Base-by-base conservation (phyloP, 331 rosid genomes). In the Malus hybrid region DNA sequence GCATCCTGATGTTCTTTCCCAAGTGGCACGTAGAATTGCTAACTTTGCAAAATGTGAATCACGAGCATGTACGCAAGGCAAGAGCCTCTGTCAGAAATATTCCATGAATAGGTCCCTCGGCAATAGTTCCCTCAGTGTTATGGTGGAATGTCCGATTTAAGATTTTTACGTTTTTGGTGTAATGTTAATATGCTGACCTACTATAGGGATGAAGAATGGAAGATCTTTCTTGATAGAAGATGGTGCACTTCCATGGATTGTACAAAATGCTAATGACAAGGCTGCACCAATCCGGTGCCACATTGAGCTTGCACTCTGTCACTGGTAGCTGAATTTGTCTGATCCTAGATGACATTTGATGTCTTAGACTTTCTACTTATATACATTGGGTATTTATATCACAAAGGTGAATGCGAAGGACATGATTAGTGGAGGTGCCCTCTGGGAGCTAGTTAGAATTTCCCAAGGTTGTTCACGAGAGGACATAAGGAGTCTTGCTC, bases 241-340 rank as follows among this genome's bases (percentile, higher is more conserved):
- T 71, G 97, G 99, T 39, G 96, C 92, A 31, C 97, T 95, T 76
- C 92, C 97, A 24, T 95, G 99, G 97, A 92, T 95, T 79, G 96
- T 95, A 73, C 97, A 95, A 82, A 90, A 92, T 80, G 96, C 97
- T 64, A 92, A 90, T 27, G 87, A 83, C 15, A 97, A 92, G 83
- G 91, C 96, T 60, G 89, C 99, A 22, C 96, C 99, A 65, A 92
- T 95, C 82, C 87, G 97, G 86, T 97, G 97, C 82, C 99, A 95
- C 89, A 85, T 95, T 67, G 99, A 95, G 87, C 97, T 95, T 80
- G 99, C 97, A 27, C 89, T 95, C 34, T 95, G 99, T 80, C 99
- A 95, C 90, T 78, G 99, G 98, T 93, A 86, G 54, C 63, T 77
- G 31, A 32, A 33, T 73, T 54, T 78, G 44, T 76, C 34, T 18